phyloP scores from a whole-genome alignment of 352 stramenopile genomes.

The Phytophthora macrochlamydospora region DNA sequence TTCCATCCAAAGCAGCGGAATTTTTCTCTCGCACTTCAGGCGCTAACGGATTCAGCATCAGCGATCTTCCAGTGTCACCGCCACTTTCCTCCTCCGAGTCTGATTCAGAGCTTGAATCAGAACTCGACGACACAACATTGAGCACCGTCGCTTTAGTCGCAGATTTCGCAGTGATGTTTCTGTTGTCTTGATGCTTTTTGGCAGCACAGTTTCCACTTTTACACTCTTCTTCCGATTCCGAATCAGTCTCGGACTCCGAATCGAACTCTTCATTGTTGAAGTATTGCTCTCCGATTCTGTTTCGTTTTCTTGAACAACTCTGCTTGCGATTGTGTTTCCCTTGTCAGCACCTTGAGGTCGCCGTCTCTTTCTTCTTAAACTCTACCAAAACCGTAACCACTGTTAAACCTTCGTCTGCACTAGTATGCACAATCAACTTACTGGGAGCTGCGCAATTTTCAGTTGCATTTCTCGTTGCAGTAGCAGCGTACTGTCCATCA shows the following conservation, averaged over 20 bases:
- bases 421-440: neutral
- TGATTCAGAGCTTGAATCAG: neutral
- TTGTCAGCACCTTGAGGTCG: neutral
- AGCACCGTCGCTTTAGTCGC: neutral
- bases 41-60: neutral
- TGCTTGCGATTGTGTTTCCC: neutral
- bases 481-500: constrained; percentile 16
- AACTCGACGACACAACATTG: neutral
- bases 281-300: neutral
- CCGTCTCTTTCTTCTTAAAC: neutral
- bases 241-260: neutral
- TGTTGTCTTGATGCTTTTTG: neutral
- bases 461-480: constrained; percentile 18
- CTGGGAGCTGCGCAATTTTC: constrained; percentile 12
- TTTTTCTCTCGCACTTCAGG: neutral
- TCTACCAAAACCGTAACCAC: neutral
- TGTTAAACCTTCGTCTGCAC: neutral
- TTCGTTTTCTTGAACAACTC: neutral
- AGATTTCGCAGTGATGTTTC: neutral
- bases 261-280: neutral
- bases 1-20: neutral
- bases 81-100: neutral
- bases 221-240: neutral
- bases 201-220: neutral
- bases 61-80: neutral